phyloP scores from a whole-genome alignment of 345 rosid genomes.

The Carallia pectinifolia region DNA sequence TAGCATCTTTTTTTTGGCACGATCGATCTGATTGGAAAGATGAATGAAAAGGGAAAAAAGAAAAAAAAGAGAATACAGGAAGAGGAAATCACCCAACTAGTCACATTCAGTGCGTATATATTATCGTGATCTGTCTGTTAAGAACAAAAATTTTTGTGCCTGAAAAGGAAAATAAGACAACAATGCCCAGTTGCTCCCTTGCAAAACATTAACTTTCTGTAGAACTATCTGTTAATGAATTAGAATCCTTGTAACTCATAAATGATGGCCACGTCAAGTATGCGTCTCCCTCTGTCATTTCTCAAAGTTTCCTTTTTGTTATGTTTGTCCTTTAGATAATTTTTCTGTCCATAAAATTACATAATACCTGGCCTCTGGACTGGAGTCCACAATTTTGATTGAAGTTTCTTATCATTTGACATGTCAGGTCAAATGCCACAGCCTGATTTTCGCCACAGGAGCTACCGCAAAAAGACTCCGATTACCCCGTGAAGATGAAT shows the following conservation, averaged over 20 bases:
- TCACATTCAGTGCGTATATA: no score
- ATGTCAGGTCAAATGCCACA: constrained; percentile 79
- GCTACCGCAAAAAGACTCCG: constrained; percentile 83
- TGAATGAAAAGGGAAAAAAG: no score
- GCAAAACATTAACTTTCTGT: no score
- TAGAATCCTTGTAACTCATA: no score
- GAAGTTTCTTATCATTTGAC: neutral
- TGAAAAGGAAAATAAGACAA: no score
- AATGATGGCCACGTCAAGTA: neutral
- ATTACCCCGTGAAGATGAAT: constrained; percentile 91
- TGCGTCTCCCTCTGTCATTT: neutral
- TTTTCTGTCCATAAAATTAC: neutral
- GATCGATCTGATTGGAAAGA: neutral
- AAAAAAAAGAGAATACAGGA: no score
- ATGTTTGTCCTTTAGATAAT: neutral
- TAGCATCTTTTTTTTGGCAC: neutral
- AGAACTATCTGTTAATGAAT: no score
- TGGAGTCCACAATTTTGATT: neutral
- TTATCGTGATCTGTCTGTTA: no score
- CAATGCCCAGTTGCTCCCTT: no score
- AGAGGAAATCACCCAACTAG: no score
- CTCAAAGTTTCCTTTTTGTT: neutral
- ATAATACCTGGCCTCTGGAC: constrained; percentile 6
- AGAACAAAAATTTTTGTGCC: no score
- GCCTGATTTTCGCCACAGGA: constrained; percentile 84